phyloP scores from a whole-genome alignment of 2,329 filamentous ascomycete species.

The Penicillium polonicum region DNA sequence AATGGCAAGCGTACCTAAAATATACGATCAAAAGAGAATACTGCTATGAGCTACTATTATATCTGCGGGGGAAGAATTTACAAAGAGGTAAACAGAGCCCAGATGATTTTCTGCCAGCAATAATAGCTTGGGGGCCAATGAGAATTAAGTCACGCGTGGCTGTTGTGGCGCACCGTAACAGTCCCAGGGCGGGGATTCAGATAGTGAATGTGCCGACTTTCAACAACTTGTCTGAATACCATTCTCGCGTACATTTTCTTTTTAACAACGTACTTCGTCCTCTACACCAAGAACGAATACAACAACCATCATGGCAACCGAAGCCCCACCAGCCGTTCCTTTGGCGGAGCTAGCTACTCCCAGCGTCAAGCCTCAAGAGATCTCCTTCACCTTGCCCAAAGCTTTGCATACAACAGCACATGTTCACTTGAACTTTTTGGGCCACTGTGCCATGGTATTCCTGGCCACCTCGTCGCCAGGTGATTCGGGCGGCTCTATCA shows the following conservation, averaged over 20 bases:
- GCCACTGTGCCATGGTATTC: constrained; percentile 56
- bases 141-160: not conserved
- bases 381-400: constrained; percentile 58
- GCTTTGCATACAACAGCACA: constrained; percentile 58
- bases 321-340: constrained; percentile 12
- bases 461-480: constrained; percentile 55
- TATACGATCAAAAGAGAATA: not conserved
- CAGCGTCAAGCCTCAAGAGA: constrained; percentile 48
- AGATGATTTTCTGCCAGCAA: not conserved
- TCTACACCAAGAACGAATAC: not conserved
- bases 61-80: not conserved
- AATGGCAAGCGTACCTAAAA: not conserved
- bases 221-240: not conserved
- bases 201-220: not conserved
- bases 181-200: not conserved
- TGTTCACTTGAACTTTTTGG: constrained; percentile 56
- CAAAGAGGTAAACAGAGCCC: not conserved
- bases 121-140: not conserved
- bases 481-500: constrained; percentile 37
- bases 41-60: too few relatives aligned
- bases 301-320: constrained; percentile 14
- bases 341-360: constrained; percentile 24
- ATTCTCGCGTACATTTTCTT: not conserved
- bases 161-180: not conserved
- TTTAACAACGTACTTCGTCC: not conserved